Conservation (phyloP, 2,329 filamentous ascomycete species). For the Epicoccum nigrum region DNA sequence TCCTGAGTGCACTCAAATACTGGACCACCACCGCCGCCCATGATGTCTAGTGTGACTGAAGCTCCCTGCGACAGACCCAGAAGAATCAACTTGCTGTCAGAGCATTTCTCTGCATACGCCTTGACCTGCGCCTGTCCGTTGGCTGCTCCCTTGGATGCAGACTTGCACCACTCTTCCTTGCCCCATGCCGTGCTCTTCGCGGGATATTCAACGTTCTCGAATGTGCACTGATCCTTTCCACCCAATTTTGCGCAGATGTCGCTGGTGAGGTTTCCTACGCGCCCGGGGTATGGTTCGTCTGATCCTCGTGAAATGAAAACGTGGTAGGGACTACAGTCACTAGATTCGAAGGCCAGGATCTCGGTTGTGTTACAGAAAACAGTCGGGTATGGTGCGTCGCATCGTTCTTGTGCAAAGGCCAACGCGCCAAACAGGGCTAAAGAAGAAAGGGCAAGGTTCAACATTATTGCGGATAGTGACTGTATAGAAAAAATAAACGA, state of each 20-base stretch:
- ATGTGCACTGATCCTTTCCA: slow-evolving; percentile 30
- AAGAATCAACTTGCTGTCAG: slow-evolving; percentile 35
- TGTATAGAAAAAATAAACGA: not conserved
- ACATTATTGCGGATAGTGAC: slow-evolving; percentile 1
- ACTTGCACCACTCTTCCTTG: slow-evolving; percentile 34
- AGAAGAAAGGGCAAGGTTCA: slow-evolving; percentile 21
- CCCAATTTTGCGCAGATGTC: slow-evolving; percentile 29
- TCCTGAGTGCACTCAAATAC: slow-evolving; percentile 34
- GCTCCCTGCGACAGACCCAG: slow-evolving; percentile 37
- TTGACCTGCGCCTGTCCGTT: slow-evolving; percentile 35
- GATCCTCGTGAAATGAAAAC: slow-evolving; percentile 38
- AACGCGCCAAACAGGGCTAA: slow-evolving; percentile 18
- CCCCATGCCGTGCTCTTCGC: slow-evolving; percentile 37
- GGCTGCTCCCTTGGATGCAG: slow-evolving; percentile 28
- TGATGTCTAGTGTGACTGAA: slow-evolving; percentile 34
- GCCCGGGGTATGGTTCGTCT: slow-evolving; percentile 37
- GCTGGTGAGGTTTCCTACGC: slow-evolving; percentile 31
- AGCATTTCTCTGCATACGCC: slow-evolving; percentile 33
- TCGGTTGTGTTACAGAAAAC: slow-evolving; percentile 34
- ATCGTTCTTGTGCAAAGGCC: slow-evolving; percentile 30
- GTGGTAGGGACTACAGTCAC: slow-evolving; percentile 34
- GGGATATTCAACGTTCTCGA: slow-evolving; percentile 36
- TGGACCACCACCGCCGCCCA: slow-evolving; percentile 37
- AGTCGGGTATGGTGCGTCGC: slow-evolving; percentile 29
- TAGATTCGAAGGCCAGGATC: slow-evolving; percentile 28